A percentile compares a stretch with the other conserved stretches of the same genome.
These are phyloP conservation scores for Mortierella sp. DNA, from an alignment of 371 early-diverging fungal species.

Conservation along the genomic window DNA sequence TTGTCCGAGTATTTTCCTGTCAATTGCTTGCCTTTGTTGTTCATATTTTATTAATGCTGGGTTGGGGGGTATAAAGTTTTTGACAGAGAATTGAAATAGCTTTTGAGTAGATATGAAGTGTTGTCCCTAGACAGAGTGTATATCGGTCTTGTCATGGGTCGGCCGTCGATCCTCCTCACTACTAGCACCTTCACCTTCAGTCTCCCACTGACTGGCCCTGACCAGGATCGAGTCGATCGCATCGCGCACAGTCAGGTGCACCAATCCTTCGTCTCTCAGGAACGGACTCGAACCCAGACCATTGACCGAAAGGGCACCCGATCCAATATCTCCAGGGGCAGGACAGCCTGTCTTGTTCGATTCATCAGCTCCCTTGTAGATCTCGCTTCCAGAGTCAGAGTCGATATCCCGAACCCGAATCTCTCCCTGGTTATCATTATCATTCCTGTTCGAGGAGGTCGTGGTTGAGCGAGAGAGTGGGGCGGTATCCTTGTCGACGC, in stretches of 20 bases:
- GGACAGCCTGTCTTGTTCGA: constrained; percentile 12
- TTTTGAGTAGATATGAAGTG: too few relatives aligned
- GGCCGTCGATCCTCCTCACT: constrained; percentile 11
- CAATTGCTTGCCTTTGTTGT: too few relatives aligned
- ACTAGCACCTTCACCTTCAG: neutral
- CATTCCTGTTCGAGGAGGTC: too few relatives aligned
- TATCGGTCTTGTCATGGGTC: constrained; percentile 15
- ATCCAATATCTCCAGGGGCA: constrained; percentile 30
- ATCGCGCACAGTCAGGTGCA: constrained; percentile 54
- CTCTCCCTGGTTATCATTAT: neutral
- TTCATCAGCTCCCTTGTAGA: neutral
- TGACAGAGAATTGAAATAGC: too few relatives aligned
- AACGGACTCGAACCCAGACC: constrained; percentile 41
- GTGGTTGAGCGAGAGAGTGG: neutral
- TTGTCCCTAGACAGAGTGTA: constrained; percentile 15
- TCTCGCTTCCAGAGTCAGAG: neutral
- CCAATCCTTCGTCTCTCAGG: constrained; percentile 44
- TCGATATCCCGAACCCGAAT: neutral
- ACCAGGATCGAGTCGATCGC: constrained; percentile 46
- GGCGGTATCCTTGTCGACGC: neutral
- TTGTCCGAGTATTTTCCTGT: too few relatives aligned
- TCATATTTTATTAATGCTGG: neutral
- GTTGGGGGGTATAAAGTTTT: neutral
- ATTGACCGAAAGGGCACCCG: constrained; percentile 25
- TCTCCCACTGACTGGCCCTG: constrained; percentile 26